Conservation (phyloP, 2,329 filamentous ascomycete species). For the Daldinia eschscholtzii region DNA sequence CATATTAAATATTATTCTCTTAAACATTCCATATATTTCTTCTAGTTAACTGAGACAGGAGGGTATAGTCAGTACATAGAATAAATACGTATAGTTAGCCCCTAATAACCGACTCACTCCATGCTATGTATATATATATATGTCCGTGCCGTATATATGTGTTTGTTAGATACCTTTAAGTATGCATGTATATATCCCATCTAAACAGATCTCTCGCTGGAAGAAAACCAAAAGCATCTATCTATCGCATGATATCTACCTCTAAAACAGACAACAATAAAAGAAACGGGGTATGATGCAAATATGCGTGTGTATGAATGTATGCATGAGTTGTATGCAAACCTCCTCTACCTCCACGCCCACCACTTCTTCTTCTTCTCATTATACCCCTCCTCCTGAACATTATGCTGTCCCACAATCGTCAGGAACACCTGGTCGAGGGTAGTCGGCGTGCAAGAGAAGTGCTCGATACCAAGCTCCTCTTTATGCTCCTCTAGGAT, state of each 20-base stretch:
- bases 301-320: background rate
- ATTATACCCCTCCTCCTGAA: slow-evolving; percentile 74
- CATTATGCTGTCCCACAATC: slow-evolving; percentile 84
- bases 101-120: background rate
- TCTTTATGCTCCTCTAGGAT: slow-evolving; percentile 78
- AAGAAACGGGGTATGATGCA: slow-evolving; percentile 2
- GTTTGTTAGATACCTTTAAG: too few species aligned
- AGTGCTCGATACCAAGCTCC: slow-evolving; percentile 81
- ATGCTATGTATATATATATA: background rate
- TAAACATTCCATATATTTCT: background rate
- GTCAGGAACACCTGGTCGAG: slow-evolving; percentile 91
- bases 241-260: background rate
- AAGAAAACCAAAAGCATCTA: background rate
- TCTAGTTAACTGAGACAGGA: background rate
- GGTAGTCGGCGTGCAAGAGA: slow-evolving; percentile 87
- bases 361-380: slow-evolving; percentile 49
- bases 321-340: slow-evolving; percentile 8
- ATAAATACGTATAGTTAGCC: background rate
- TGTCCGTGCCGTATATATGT: background rate
- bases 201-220: background rate
- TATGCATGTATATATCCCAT: slow-evolving; percentile 12
- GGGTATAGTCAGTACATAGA: background rate
- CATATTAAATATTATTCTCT: too few species aligned
- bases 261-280: background rate
- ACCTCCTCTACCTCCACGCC: slow-evolving; percentile 34